Evolutionary conservation across 2,329 filamentous ascomycete species (phyloP).

Genomic region (Fonsecaea nubica): DNA sequence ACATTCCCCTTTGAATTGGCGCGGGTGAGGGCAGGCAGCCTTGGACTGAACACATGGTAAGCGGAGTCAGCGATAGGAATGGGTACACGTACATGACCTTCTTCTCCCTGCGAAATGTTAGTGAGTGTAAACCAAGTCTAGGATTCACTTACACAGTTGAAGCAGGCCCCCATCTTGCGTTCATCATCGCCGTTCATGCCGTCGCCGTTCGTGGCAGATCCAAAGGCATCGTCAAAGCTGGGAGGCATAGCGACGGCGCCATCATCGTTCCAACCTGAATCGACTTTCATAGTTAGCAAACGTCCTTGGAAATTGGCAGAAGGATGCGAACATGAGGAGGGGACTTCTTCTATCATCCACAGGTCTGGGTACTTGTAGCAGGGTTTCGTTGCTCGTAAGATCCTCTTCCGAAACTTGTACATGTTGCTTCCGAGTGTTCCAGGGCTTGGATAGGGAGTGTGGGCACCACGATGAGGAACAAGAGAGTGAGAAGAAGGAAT

Average conservation of each 20-base stretch:
- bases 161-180: constrained; percentile 50
- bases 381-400: constrained; percentile 16
- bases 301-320: background rate
- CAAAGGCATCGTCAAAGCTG: constrained; percentile 1
- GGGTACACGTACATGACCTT: constrained; percentile 44
- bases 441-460: background rate
- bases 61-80: constrained; percentile 1
- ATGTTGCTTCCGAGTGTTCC: background rate
- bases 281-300: background rate
- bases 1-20: constrained; percentile 56
- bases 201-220: background rate
- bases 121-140: background rate
- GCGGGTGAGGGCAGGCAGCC: constrained; percentile 54
- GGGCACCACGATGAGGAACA: background rate
- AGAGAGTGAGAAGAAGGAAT: background rate
- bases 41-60: constrained; percentile 46
- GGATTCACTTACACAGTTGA: constrained; percentile 48
- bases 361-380: constrained; percentile 25
- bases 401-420: constrained; percentile 13
- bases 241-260: background rate
- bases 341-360: constrained; percentile 24
- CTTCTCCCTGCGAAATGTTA: constrained; percentile 43
- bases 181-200: constrained; percentile 7
- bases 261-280: constrained; percentile 1
- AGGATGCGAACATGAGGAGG: constrained; percentile 3